A percentile compares a stretch with the other conserved stretches of the same genome.
phyloP scores from a whole-genome alignment of 129 eudicot species.

The Calendula officinalis region DNA sequence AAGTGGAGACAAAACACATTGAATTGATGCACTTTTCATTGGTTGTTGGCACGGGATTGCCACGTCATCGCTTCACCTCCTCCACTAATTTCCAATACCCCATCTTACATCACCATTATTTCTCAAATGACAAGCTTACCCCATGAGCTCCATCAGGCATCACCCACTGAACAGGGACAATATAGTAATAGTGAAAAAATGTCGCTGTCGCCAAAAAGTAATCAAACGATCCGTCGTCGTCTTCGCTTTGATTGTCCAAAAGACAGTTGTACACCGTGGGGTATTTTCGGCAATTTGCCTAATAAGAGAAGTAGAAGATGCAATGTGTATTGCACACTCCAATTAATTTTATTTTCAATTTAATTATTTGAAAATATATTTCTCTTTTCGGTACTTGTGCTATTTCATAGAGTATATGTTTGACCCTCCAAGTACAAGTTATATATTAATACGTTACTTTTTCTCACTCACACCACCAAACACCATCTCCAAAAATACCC shows the following conservation, averaged over 20 bases:
- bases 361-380: not conserved
- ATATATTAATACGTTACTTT: too few species aligned
- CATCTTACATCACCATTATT: constrained; percentile 12
- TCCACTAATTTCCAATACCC: constrained; percentile 50
- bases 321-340: constrained; percentile 29
- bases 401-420: not conserved
- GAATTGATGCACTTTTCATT: constrained; percentile 34
- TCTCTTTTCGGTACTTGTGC: constrained; percentile 20
- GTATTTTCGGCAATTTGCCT: constrained; percentile 22
- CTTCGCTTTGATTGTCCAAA: constrained; percentile 35
- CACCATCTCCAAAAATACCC: too few species aligned
- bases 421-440: not conserved
- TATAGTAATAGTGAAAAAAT: constrained; percentile 23
- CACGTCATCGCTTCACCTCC: constrained; percentile 60
- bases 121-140: constrained; percentile 18
- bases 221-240: constrained; percentile 44
- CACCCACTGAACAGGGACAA: constrained; percentile 10
- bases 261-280: constrained; percentile 37
- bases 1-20: constrained; percentile 22
- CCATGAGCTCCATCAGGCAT: not conserved
- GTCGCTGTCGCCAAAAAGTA: constrained; percentile 59
- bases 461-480: too few species aligned
- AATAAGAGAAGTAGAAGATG: constrained; percentile 23
- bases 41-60: constrained; percentile 45
- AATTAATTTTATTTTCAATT: not conserved